phyloP scores from a whole-genome alignment of 257 asterid species.

The Plectranthus barbatus region DNA sequence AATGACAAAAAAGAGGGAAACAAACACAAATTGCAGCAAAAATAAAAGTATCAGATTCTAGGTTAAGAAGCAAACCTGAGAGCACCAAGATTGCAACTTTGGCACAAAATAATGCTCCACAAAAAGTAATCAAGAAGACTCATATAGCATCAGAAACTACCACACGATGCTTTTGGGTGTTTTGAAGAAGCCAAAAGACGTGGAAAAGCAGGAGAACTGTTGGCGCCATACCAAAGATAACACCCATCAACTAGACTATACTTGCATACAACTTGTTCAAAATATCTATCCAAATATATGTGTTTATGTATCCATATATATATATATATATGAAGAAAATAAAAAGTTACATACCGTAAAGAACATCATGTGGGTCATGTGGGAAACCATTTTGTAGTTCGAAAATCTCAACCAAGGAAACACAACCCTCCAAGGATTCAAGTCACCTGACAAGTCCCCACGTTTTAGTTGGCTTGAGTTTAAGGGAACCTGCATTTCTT shows the following conservation, averaged over 20 bases:
- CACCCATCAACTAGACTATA: conserved; percentile 1
- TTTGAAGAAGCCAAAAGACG: background rate
- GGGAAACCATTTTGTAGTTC: background rate
- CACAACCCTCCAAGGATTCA: background rate
- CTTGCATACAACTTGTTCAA: background rate
- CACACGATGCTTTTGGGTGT: conserved; percentile 1
- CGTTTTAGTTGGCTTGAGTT: background rate
- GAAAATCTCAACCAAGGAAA: background rate
- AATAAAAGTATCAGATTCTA: conserved; percentile 42
- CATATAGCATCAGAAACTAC: background rate
- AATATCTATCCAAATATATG: background rate
- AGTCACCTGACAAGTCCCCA: conserved; percentile 8
- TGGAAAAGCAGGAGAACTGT: conserved; percentile 11
- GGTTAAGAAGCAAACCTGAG: conserved; percentile 7
- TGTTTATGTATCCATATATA: background rate
- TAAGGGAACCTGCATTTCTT: too few species aligned
- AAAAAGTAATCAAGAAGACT: background rate
- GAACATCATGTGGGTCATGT: conserved; percentile 19
- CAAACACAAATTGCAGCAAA: background rate
- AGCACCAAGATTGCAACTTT: conserved; percentile 20
- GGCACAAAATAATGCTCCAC: conserved; percentile 19
- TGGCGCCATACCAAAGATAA: background rate
- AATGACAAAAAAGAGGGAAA: conserved; percentile 1
- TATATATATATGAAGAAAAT: background rate
- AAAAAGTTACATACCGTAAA: background rate